Evolutionary conservation across 345 rosid species (phyloP), one percentile per base, ranked within the genome.

Genomic region (Melaleuca quinquenervia): DNA sequence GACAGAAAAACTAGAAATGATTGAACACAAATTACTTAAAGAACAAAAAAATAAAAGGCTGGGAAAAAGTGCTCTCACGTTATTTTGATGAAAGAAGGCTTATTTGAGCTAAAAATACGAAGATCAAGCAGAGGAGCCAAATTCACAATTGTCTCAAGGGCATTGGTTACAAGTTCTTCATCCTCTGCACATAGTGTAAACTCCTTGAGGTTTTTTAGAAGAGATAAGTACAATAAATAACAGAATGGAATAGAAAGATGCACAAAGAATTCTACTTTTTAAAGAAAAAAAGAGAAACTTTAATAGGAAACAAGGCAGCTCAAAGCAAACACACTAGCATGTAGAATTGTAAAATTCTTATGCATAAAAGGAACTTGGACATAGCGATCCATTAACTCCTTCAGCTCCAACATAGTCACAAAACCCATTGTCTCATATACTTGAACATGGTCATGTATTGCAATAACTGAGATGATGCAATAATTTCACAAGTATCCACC

Each of bases 91-190:
- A 83, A 93, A 49, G 99, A 94, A 83, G 92, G 96, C 88, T 96
- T 97, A 84, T 88, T 78, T 27, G 98, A 95, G 91, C 99, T 97
- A 86, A 97, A 96, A 88, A 95, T 96, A 83, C 96, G 95, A 89
- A 97, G 98, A 91, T 97, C 99, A 84, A 97, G 96, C 92, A 96
- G 84, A 11, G 96, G 98, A 45, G 99, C 98, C 90, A 96, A 87
- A 91, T 97, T 97, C 76, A 96, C 99, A 85, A 96, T 91, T 50
- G 98, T 93, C 92, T 97, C 99, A 1, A 97, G 96, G 78, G 96
- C 91, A 92, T 96, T 97, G 64, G 99, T 96, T 49, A 96, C 96
- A 82, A 97, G 96, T 87, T 97, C 99, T 90, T 97, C 99, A 62
- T 97, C 98, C 98, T 95, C 99, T 96, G 98, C 85, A 84, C 87